Evolutionary conservation across 2,329 filamentous ascomycete species (phyloP).

Genomic region (Aspergillus sp.): DNA sequence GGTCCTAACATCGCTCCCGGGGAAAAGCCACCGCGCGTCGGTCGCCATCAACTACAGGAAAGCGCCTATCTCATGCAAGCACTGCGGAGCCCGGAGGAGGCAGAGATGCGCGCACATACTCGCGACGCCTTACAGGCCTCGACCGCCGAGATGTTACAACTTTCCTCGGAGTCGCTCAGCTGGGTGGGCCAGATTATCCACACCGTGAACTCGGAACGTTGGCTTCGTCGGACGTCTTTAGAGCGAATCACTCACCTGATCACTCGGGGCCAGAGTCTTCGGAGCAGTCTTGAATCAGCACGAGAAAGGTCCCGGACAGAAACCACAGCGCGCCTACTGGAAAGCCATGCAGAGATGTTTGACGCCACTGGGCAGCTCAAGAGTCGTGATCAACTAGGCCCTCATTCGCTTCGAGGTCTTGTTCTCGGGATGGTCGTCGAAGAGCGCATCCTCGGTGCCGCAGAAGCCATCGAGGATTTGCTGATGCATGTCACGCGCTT

Average conservation of each 20-base stretch:
- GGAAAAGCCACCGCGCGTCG: constrained; percentile 20
- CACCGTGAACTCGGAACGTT: constrained; percentile 26
- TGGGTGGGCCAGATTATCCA: constrained; percentile 26
- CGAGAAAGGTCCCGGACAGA: constrained; percentile 25
- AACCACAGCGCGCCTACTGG: constrained; percentile 44
- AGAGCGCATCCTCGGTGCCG: constrained; percentile 36
- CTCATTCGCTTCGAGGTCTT: constrained; percentile 47
- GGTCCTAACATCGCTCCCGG: constrained; percentile 7
- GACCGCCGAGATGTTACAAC: constrained; percentile 22
- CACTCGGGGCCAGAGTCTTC: constrained; percentile 3
- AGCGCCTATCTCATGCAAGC: constrained; percentile 36
- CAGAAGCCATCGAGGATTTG: constrained; percentile 17
- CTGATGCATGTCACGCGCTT: constrained; percentile 40
- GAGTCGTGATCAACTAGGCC: constrained; percentile 31
- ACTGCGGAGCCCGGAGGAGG: constrained; percentile 39
- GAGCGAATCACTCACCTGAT: constrained; percentile 17
- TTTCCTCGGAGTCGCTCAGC: constrained; percentile 24
- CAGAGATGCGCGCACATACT: constrained; percentile 32
- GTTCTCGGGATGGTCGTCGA: constrained; percentile 49
- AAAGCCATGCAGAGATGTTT: constrained; percentile 10
- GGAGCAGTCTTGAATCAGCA: constrained; percentile 27
- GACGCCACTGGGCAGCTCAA: constrained; percentile 26
- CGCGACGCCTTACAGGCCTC: constrained; percentile 32
- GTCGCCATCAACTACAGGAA: constrained; percentile 34
- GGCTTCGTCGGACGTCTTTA: constrained; percentile 21